Base-by-base conservation (phyloP, 768 basidiomycete species). In the Mycena pura region DNA sequence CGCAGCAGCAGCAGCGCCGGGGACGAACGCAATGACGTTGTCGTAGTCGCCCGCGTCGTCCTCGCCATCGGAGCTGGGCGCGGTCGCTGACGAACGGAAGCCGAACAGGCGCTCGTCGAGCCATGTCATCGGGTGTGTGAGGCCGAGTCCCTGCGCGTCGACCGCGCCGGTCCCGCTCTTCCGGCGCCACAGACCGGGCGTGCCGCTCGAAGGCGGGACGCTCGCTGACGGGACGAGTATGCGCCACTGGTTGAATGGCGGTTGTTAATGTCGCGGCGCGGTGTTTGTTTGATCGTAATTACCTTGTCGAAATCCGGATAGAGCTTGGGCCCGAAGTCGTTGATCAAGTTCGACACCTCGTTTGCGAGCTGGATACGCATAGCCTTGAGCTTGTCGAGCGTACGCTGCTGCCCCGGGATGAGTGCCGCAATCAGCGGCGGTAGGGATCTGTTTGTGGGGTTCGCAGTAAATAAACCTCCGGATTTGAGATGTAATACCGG, bases 31-130 rank as follows among this genome's bases (percentile, higher is more conserved):
- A 52, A 94, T 82, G 45, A 95, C 91, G 74, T 96, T 86, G 72
- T 96, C 95, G 72, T 96, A 96, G 75, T 96, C 95, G 38, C 93
- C 94, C 49, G 93, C 93, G 70, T 95, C 93, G n/a, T n/a, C n/a
- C 25, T 93, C 92, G 67, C 95, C 95, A 14, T n/a, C 93, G 92
- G 46, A 85, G 85, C 56, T 78, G 77, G 4, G 91, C 83, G 67
- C 89, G 89, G 52, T 86, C 82, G 73, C 87, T 88, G 95, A 93
- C 2, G 43, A 48, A 40, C 50, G 59, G 64, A 65, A 96, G 45
- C 95, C 95, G 71, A 96, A 97, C 24, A 97, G 82, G 8, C 92
- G 88, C 75, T 96, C 95, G 73, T 97, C 95, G 15, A 96, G 83
- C 94, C 94, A 96, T 14, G 90, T 88, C 91, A 96, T 95, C 0